Conservation (phyloP, 352 stramenopile species). For the Pythium dissotocum region DNA sequence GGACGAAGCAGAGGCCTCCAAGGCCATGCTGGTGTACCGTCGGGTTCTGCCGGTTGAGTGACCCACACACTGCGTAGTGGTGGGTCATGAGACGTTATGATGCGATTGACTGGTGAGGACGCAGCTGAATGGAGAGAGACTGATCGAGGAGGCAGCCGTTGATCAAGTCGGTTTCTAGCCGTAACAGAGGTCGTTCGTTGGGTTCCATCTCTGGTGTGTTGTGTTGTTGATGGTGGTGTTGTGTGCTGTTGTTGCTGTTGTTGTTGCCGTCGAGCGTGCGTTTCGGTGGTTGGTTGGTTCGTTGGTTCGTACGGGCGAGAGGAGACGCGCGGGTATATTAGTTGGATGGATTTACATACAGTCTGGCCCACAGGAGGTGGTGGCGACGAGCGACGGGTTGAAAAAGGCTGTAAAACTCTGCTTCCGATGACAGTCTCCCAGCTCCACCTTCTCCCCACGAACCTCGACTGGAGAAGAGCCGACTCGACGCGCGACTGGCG, state of each 20-base stretch:
- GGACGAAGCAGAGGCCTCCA: conserved; percentile 54
- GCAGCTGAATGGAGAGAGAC: not conserved
- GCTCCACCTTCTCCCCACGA: not conserved
- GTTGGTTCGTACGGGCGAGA: conserved; percentile 25
- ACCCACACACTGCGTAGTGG: not conserved
- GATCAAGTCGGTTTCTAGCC: not conserved
- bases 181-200: not conserved
- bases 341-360: conserved; percentile 30
- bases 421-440: conserved; percentile 18
- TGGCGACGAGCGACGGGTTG: conserved; percentile 16
- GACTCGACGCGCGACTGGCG: not conserved
- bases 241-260: not conserved
- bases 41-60: conserved; percentile 15
- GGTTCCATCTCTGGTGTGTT: not conserved
- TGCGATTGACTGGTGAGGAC: not conserved
- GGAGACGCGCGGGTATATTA: conserved; percentile 31
- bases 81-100: too few relatives aligned
- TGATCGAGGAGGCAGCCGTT: not conserved
- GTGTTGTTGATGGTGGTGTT: not conserved
- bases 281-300: not conserved
- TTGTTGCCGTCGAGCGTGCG: conserved; percentile 12
- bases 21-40: conserved; percentile 70
- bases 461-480: not conserved
- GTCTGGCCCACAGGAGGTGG: conserved; percentile 23
- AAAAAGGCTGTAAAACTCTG: conserved; percentile 13